These are phyloP conservation scores for Aspergillus pseudonomiae DNA, from an alignment of 2,329 filamentous ascomycete species.

Conservation along the genomic window DNA sequence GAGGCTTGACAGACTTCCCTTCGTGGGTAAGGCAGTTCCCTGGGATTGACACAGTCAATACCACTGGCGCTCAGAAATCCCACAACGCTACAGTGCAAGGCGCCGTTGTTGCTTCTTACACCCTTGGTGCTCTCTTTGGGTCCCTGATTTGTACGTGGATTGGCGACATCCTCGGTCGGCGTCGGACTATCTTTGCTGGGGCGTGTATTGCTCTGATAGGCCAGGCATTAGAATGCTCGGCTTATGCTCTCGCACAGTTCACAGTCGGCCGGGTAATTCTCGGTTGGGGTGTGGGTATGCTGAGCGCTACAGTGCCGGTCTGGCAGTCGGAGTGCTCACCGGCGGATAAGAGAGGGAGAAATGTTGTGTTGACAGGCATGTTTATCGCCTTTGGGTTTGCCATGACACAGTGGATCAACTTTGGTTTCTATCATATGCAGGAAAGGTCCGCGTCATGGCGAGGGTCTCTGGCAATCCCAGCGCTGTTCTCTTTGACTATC, in stretches of 20 bases:
- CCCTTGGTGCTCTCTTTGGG: slow-evolving; percentile 51
- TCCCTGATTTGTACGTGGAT: slow-evolving; percentile 50
- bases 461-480: slow-evolving; percentile 41
- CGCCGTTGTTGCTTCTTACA: slow-evolving; percentile 34
- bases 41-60: slow-evolving; percentile 52
- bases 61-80: slow-evolving; percentile 45
- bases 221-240: slow-evolving; percentile 47
- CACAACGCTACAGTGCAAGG: slow-evolving; percentile 50
- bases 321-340: slow-evolving; percentile 40
- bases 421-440: slow-evolving; percentile 39
- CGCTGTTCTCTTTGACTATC: slow-evolving; percentile 33
- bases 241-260: slow-evolving; percentile 52
- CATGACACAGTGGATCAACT: slow-evolving; percentile 51
- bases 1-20: slow-evolving; percentile 46
- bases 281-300: slow-evolving; percentile 48
- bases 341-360: slow-evolving; percentile 23
- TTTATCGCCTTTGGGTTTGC: slow-evolving; percentile 49
- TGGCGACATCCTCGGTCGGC: slow-evolving; percentile 51
- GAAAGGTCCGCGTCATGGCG: slow-evolving; percentile 39
- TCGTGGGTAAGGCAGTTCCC: slow-evolving; percentile 45
- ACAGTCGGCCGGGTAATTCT: slow-evolving; percentile 50
- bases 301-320: slow-evolving; percentile 49
- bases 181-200: slow-evolving; percentile 48
- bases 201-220: slow-evolving; percentile 47
- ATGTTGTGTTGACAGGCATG: slow-evolving; percentile 37